Conservation (phyloP, 2,329 filamentous ascomycete genomes). For the Paecilomyces niveus region DNA sequence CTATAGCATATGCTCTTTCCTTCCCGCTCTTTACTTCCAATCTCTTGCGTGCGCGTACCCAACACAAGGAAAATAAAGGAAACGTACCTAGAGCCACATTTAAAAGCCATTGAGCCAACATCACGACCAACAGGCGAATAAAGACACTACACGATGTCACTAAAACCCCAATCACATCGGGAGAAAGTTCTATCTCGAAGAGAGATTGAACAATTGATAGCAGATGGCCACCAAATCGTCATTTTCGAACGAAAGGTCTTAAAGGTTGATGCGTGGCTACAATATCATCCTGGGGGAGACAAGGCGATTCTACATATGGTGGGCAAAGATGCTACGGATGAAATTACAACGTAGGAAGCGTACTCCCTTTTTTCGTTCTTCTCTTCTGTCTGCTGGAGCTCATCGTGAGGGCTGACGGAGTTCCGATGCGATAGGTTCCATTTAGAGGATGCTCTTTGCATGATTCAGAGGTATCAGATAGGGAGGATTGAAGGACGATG, state of each 20-base stretch:
- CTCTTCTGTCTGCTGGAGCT: constrained; percentile 4
- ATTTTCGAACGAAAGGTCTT: constrained; percentile 76
- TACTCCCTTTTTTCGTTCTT: constrained; percentile 14
- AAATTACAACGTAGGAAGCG: constrained; percentile 69
- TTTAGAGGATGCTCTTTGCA: constrained; percentile 64
- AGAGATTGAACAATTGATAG: constrained; percentile 75
- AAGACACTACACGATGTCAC: not conserved
- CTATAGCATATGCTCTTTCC: not conserved
- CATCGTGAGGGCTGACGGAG: constrained; percentile 1
- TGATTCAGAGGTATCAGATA: constrained; percentile 77
- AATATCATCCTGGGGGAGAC: constrained; percentile 85
- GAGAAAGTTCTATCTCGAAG: constrained; percentile 50
- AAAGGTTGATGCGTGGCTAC: constrained; percentile 81
- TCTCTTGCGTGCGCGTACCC: not conserved
- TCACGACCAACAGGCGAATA: not conserved
- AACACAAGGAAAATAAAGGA: no score
- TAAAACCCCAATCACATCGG: not conserved
- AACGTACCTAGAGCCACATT: no score
- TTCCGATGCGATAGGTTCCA: constrained; percentile 58
- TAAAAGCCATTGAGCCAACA: not conserved
- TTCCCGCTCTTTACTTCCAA: not conserved
- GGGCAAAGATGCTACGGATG: constrained; percentile 87
- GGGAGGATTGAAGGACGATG: constrained; percentile 74
- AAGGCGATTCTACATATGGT: constrained; percentile 92
- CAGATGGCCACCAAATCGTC: constrained; percentile 69